Base-by-base conservation (phyloP, 805 yeast genomes). In the Diddensiella santjacobensis region DNA sequence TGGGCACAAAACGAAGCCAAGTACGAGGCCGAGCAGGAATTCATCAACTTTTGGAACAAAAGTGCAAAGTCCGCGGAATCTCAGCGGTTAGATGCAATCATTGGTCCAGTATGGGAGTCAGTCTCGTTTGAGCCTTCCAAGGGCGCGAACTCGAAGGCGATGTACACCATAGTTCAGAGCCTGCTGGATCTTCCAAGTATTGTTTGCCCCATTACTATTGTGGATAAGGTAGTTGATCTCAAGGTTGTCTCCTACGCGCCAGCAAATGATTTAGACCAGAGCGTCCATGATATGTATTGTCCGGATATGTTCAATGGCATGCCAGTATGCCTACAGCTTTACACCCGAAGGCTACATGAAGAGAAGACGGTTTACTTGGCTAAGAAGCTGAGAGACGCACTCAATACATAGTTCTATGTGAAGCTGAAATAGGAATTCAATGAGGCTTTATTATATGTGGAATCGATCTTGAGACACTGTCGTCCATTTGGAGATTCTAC, bases 141-240 rank as follows among this genome's bases (percentile, higher is more conserved):
- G 84, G 19, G 78, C 75, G 42, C 72, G 75, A 44, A 75, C 84
- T 4, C 78, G 75, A 62, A 83, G 65, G 85, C 95, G 93, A 84
- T 89, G 3, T 86, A 86, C 71, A 84, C 91, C 4, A 69, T 88
- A 2, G 72, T 83, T 53, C 85, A 80, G 78, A 85, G 85, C 67
- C 61, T 84, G 50, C 65, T 84, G 53, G 95, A 86, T 64, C 72
- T 79, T 59, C 89, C 95, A 36, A 78, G 81, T 35, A 76, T 63
- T 3, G 59, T 64, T 11, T 54, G 64, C 45, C 67, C 67, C 13
- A 46, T 42, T 4, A 35, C 47, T 10, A 42, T 38, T 4, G 68
- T 70, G 3, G 63, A 35, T 35, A 13, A 35, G 38, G 8, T 35
- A 35, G 15, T 15, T 35, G 38, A 35, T 17, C 6, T 35, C 18